Conservation (phyloP, 2,329 filamentous ascomycete species). For the Hypoxylon sp. region DNA sequence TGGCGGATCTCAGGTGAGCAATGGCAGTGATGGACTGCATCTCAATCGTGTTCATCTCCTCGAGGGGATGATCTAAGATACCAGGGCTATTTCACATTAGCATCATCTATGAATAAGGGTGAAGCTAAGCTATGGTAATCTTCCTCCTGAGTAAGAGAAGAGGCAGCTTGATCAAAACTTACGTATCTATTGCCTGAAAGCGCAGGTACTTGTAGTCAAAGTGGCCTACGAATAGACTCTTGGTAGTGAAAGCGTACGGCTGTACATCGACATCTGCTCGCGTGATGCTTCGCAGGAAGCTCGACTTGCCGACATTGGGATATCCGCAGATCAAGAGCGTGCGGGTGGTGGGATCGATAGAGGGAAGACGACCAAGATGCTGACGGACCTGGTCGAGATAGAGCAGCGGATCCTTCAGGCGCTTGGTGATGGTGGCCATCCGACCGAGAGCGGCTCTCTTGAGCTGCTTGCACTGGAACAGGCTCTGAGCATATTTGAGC, state of each 20-base stretch:
- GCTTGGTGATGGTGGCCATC: slow-evolving; percentile 97
- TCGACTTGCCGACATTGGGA: slow-evolving; percentile 97
- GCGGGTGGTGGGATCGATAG: slow-evolving; percentile 97
- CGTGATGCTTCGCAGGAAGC: slow-evolving; percentile 90
- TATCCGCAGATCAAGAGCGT: slow-evolving; percentile 97
- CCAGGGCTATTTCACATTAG: slow-evolving; percentile 54
- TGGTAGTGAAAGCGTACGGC: slow-evolving; percentile 98
- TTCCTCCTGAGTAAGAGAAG: background rate
- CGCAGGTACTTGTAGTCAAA: slow-evolving; percentile 96
- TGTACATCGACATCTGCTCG: slow-evolving; percentile 96
- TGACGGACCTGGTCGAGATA: slow-evolving; percentile 97
- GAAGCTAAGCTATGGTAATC: background rate
- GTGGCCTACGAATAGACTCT: slow-evolving; percentile 95
- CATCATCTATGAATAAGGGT: background rate
- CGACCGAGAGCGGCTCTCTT: slow-evolving; percentile 95
- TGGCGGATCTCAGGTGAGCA: slow-evolving; percentile 92
- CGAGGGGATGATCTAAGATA: slow-evolving; percentile 94
- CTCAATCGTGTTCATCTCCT: slow-evolving; percentile 99
- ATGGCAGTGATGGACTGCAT: slow-evolving; percentile 99
- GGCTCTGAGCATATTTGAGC: slow-evolving; percentile 93
- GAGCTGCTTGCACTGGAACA: slow-evolving; percentile 99
- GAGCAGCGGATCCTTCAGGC: slow-evolving; percentile 90
- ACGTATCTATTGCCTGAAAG: slow-evolving; percentile 85
- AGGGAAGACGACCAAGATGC: slow-evolving; percentile 94
- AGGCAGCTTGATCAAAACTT: slow-evolving; percentile 6